Percentiles rank a stretch among this genome's conserved stretches.
Evolutionary conservation across 371 early-diverging fungal genomes (phyloP).

Genomic region (Vairimorpha necatrix): DNA sequence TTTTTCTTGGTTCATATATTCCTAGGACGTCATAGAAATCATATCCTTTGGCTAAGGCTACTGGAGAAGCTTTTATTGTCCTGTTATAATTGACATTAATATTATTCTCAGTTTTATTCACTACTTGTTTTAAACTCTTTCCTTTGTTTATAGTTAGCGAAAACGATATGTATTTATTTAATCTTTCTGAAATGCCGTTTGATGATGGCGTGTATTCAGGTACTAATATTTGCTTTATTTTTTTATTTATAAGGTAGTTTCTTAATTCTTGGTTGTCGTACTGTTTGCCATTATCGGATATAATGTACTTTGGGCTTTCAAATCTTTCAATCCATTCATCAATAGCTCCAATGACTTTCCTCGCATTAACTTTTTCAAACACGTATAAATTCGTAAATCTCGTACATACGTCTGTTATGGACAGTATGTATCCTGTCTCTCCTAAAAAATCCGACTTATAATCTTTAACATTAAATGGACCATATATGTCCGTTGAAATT

Average conservation of each 20-base stretch:
- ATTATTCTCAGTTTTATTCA: too few relatives aligned
- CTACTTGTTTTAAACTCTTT: not conserved
- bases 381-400: not conserved
- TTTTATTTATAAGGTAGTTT: not conserved
- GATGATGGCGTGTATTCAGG: not conserved
- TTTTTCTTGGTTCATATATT: too few relatives aligned
- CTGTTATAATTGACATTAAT: not conserved
- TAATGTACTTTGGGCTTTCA: not conserved
- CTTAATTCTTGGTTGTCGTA: too few relatives aligned
- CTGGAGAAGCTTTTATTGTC: not conserved
- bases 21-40: too few relatives aligned
- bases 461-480: not conserved
- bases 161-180: not conserved
- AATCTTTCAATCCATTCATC: not conserved
- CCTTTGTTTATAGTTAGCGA: not conserved
- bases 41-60: not conserved
- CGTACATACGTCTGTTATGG: constrained; percentile 1
- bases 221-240: not conserved
- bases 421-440: too few relatives aligned
- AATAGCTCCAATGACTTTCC: not conserved
- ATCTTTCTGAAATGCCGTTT: too few relatives aligned
- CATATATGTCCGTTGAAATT: constrained; percentile 7
- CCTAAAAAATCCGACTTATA: not conserved
- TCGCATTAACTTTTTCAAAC: not conserved
- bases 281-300: constrained; percentile 39